Evolutionary conservation across 2,329 filamentous ascomycete species (phyloP), one percentile per base, ranked within the genome.

Genomic region (Zymoseptoria passerinii): DNA sequence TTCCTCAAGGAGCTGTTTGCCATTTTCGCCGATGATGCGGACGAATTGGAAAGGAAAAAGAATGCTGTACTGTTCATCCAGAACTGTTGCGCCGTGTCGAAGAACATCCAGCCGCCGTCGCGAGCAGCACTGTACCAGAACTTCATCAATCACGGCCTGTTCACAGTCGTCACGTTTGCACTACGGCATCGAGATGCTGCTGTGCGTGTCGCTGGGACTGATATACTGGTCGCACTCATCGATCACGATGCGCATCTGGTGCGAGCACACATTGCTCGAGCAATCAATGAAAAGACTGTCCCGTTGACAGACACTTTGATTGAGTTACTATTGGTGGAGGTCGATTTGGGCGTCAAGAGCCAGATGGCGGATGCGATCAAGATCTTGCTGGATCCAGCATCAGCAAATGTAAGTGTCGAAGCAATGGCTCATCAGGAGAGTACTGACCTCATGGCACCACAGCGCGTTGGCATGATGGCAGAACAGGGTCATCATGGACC

Each of bases 161-260:
- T 97, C 59, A 83, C 85, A 29, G 92, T 97, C 58, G 92, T 99
- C 64, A 90, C 92, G 61, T 97, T 91, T 73, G 92, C 94, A 13
- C 81, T 99, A 54, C 87, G 89, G 60, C 91, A 95, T 68, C 81
- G 82, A 50, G 92, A 96, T 67, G 88, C 94, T 10, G 81, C 86
- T 0, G 89, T 96, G 55, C 83, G 94, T 61, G 90, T 96, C 2
- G 95, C 92, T 4, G 94, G 92, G 9, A 96, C 92, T 1, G 94
- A 99, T 66, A 91, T 97, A 35, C 76, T 99, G 53, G 89, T 96
- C 7, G 90, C 91, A 4, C 86, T 97, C 74, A 94, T 99, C 66
- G 94, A 99, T 68, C 92, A 97, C 70, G 94, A 99, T 68, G 88
- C 92, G 2, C 84, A 91, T 66, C 91, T 96, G 87, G 92, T 99